Percentiles rank a stretch among this genome's conserved stretches.
Conservation (phyloP, 805 yeast species). For the Zygotorulaspora chibaensis region DNA sequence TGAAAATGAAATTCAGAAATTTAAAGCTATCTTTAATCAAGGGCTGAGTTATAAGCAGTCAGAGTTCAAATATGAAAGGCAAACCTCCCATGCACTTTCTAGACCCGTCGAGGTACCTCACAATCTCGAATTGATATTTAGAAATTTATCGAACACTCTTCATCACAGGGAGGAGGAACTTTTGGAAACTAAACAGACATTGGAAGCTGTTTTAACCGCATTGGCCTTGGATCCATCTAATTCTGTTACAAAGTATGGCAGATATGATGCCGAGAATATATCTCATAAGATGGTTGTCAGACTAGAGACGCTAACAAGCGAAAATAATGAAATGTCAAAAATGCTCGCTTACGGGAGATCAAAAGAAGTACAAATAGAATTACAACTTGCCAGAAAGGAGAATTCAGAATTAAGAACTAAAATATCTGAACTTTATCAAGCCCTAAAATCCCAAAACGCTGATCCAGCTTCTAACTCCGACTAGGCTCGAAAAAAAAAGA, state of each 20-base stretch:
- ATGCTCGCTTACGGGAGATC: constrained; percentile 74
- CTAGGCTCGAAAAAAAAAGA: too few relatives aligned
- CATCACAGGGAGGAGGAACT: constrained; percentile 48
- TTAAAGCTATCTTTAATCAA: constrained; percentile 34
- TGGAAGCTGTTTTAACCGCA: constrained; percentile 61
- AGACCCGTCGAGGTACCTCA: constrained; percentile 38
- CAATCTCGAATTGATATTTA: constrained; percentile 44
- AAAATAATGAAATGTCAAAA: constrained; percentile 64
- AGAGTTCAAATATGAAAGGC: constrained; percentile 23
- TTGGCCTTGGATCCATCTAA: constrained; percentile 48
- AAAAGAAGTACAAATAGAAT: constrained; percentile 63
- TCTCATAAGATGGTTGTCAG: constrained; percentile 68
- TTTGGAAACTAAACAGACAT: constrained; percentile 54
- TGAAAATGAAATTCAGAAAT: constrained; percentile 41
- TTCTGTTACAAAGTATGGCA: constrained; percentile 47
- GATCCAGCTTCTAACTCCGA: too few relatives aligned
- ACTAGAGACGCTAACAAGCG: constrained; percentile 55
- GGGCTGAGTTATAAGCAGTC: constrained; percentile 38
- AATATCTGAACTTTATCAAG: constrained; percentile 6
- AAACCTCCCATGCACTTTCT: constrained; percentile 11
- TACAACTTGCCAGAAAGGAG: constrained; percentile 54
- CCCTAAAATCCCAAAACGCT: not conserved
- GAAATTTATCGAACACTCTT: constrained; percentile 45
- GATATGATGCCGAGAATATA: constrained; percentile 69
- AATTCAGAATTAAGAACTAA: constrained; percentile 42